Base-by-base conservation (phyloP, 768 basidiomycete genomes). In the Tricholoma hemisulphureum region DNA sequence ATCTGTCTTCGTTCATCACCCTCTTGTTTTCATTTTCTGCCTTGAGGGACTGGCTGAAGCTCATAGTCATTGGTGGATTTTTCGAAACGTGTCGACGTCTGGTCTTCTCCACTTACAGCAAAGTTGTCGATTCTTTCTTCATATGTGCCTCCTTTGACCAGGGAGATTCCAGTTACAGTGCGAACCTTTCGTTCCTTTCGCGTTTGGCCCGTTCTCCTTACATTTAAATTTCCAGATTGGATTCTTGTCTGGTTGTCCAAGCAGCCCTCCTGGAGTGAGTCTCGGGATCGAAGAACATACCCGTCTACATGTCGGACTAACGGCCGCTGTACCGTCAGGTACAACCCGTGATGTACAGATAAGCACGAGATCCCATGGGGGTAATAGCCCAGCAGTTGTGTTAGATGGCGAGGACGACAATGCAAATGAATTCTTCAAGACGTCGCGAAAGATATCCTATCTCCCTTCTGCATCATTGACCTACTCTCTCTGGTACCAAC, bases 211-310 rank as follows among this genome's bases (percentile, higher is more conserved):
- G 14, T 46, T 7, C 2, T 24, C 14, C 20, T 14, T 43, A 6
- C 8, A n/a, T 14, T 32, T 4, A 11, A 23, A 53, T 9, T 8
- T 28, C 13, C 52, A 85, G 83, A 74, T 2, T 87, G 85, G 85
- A 75, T 87, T 51, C 73, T 85, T 69, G 70, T 75, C 41, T 87
- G 84, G 84, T 60, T 86, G 0, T 79, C 83, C n/a, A 75, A 75
- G 46, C 80, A 82, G 31, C 80, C 81, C 11, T 71, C 78, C 14
- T 86, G 82, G 82, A 71, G 83, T 80, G 55, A 57, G 82, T 65
- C 65, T 24, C 45, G 7, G 13, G 3, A 32, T 7, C 53, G 16
- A 28, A 28, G 26, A 16, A n/a, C 46, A 28, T 29, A n/a, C 39
- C 37, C n/a, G n/a, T n/a, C n/a, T n/a, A n/a, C n/a, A n/a, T n/a